Percentiles rank a stretch among this genome's conserved stretches.
These are phyloP conservation scores for Spinellus fusiger DNA, from an alignment of 192 early-diverging fungal genomes.

Conservation along the genomic window DNA sequence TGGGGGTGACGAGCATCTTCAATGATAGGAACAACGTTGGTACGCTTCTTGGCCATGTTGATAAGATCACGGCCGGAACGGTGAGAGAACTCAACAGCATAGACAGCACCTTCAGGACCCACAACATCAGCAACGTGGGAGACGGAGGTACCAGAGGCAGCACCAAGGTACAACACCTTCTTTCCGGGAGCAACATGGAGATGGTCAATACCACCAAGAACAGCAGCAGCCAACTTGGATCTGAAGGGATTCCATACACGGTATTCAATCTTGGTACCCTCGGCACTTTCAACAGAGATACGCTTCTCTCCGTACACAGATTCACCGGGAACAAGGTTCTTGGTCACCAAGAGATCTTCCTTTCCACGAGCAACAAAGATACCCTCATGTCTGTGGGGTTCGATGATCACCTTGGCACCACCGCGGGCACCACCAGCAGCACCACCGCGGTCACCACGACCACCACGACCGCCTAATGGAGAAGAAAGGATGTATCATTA, in stretches of 20 bases:
- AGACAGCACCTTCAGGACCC: slow-evolving; percentile 93
- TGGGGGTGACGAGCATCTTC: slow-evolving; percentile 99
- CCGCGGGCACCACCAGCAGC: slow-evolving; percentile 73
- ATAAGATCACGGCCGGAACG: slow-evolving; percentile 97
- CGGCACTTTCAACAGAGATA: slow-evolving; percentile 89
- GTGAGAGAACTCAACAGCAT: slow-evolving; percentile 99
- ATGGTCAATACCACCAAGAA: slow-evolving; percentile 94
- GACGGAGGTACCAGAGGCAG: slow-evolving; percentile 90
- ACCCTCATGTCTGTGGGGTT: slow-evolving; percentile 94
- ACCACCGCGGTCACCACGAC: slow-evolving; percentile 52
- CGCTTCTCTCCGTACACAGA: slow-evolving; percentile 98
- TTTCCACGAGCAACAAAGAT: slow-evolving; percentile 98
- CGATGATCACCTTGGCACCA: slow-evolving; percentile 92
- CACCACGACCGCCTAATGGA: not conserved
- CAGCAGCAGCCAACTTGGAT: slow-evolving; percentile 96
- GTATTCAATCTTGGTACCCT: slow-evolving; percentile 96
- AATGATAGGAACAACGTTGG: slow-evolving; percentile 98
- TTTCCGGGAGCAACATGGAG: slow-evolving; percentile 91
- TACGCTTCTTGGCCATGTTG: slow-evolving; percentile 99
- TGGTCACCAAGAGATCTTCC: slow-evolving; percentile 97
- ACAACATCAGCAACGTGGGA: slow-evolving; percentile 98
- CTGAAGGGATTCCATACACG: slow-evolving; percentile 99
- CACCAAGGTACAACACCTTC: slow-evolving; percentile 98
- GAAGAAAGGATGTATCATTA: too few species aligned
- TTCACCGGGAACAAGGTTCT: slow-evolving; percentile 98